phyloP scores from a whole-genome alignment of 1,284 basidiomycete genomes.

The Amylostereum areolatum region DNA sequence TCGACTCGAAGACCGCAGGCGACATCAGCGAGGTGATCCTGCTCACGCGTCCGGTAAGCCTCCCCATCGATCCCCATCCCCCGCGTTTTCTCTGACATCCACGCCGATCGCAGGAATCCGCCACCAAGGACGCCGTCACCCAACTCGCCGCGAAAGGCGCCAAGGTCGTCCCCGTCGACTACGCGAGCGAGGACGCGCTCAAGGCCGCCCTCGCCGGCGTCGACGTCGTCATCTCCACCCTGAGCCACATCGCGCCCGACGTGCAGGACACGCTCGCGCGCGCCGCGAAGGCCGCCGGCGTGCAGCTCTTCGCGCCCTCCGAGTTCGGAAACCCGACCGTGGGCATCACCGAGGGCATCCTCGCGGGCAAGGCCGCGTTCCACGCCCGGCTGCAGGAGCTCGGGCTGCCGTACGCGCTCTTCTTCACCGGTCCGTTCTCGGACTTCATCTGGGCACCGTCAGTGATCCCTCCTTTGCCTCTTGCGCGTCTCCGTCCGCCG shows the following conservation, averaged over 20 bases:
- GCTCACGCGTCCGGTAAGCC: constrained; percentile 10
- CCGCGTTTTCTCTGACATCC: background rate
- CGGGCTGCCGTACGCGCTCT: constrained; percentile 10
- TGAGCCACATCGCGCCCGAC: constrained; percentile 7
- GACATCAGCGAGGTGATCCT: constrained; percentile 8
- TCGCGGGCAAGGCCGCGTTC: constrained; percentile 6
- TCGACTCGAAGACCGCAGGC: constrained; percentile 7
- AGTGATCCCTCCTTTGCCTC: constrained; percentile 1
- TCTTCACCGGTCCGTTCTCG: constrained; percentile 9
- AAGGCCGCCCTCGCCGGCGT: constrained; percentile 12
- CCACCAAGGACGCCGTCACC: background rate
- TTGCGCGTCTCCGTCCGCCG: background rate
- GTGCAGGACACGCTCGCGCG: constrained; percentile 17
- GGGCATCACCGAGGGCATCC: constrained; percentile 5
- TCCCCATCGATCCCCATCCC: background rate
- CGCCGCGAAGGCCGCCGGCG: constrained; percentile 21
- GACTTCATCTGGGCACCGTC: constrained; percentile 7
- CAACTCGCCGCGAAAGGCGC: constrained; percentile 9
- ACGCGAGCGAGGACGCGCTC: constrained; percentile 7
- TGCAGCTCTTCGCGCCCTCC: constrained; percentile 24
- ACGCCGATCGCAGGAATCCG: background rate
- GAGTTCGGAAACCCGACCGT: constrained; percentile 19
- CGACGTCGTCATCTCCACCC: constrained; percentile 21
- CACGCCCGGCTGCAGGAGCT: constrained; percentile 8
- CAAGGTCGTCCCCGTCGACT: constrained; percentile 11